Evolutionary conservation across 1,284 basidiomycete species (phyloP), one percentile per base, ranked within the genome.

Genomic region (Hemileia vastatrix): DNA sequence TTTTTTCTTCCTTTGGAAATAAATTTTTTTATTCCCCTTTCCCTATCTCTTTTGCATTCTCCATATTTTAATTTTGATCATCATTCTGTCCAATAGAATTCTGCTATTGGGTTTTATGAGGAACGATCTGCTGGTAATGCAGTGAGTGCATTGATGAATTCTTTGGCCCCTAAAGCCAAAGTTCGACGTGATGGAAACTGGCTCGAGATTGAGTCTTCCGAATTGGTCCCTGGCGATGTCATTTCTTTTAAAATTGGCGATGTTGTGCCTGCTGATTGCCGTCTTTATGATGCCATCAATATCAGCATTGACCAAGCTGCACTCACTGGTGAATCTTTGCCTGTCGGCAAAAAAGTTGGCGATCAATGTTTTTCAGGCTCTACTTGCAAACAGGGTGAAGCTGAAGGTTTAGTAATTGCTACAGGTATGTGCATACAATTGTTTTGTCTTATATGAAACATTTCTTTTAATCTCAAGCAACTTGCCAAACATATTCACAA

Each of bases 141-240:
- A 45, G 93, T 97, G 81, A 95, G 94, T 81, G 92, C 92, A 9
- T 88, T 97, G 70, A 97, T 96, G 93, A 93, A 96, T 77, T 96
- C 93, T 15, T 87, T 97, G 68, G 93, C 94, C 19, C 94, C 92
- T 77, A 96, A 96, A 81, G 93, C 93, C 43, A 87, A 86, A 78
- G 88, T 88, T 73, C 88, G 84, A 79, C 91, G 92, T 68, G 82
- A 82, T 69, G 88, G 88, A 66, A 72, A 73, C 40, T 95, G 91
- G 91, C 76, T 77, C 40, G 92, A 96, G 78, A 87, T 95, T 70
- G 92, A 96, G 33, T 57, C 55, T 2, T 69, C 90, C 49, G 83
- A 82, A 53, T 84, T 96, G 64, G 91, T 95, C 53, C 91, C 92
- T 62, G 91, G 92, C 77, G 92, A 96, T 72, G 86, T 95, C 81